Base-by-base conservation (phyloP, 768 basidiomycete species). In the Lactifluus volemus region DNA sequence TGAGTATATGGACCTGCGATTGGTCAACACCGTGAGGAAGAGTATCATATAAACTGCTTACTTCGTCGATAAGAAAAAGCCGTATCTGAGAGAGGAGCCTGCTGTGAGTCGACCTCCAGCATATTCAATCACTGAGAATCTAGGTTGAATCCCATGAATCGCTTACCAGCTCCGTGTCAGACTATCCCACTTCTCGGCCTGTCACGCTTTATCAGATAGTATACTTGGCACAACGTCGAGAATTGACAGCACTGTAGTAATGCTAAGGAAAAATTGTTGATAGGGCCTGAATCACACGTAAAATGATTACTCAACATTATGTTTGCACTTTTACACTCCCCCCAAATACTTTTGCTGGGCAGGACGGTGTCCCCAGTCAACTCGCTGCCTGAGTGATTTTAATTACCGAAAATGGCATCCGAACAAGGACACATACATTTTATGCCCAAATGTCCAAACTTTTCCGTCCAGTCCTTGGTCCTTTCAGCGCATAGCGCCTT, bases 151-250 rank as follows among this genome's bases (percentile, higher is more conserved):
- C 30, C 21, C 12, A 44, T 17, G 34, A 49, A 3, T 11, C n/a
- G 57, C 73, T 25, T 42, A 89, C 92, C 89, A 95, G 67, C 84
- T 88, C 48, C 96, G 79, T 6, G 95, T 98, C 58, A 99, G 73
- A 52, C 90, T 89, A 67, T 98, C 96, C 88, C 92, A 95, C 73
- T 99, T 99, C 73, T 99, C 96, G 2, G 89, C 91, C 88, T 93
- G 66, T 36, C 19, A 15, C 19, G 11, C 19, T n/a, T 34, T 21
- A 42, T 60, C 21, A 63, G 60, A 54, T 25, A 8, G 29, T 55
- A n/a, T 50, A 5, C 52, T 19, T 41, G 36, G 29, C 32, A 5
- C 29, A n/a, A 15, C 63, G 55, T 55, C 55, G 21, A 44, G 4
- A 10, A 10, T 38, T 19, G 15, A 45, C 36, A n/a, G 73, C 69